Base-by-base conservation (phyloP, 495 filamentous ascomycete species). In the Aspergillus ostianus region DNA sequence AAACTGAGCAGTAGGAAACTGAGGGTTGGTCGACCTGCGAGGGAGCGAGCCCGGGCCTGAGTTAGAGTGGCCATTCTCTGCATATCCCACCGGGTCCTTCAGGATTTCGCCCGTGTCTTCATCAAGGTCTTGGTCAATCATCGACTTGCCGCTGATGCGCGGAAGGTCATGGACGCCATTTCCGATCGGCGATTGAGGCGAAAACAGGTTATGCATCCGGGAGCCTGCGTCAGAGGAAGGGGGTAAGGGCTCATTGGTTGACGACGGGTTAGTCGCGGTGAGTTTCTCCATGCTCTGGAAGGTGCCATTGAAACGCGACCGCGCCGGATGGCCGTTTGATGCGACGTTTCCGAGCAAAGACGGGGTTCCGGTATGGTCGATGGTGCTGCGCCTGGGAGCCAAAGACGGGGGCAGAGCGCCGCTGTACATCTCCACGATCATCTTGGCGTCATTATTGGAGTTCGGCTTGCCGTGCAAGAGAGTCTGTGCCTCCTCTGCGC, bases 51-150 rank as follows among this genome's bases (percentile, higher is more conserved):
- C 58, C 32, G 76, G 70, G 23, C 71, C 74, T 0, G 80, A 70
- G 26, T 71, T 74, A 0, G 81, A 74, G 59, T 87, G 78, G 10
- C 88, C 90, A 65, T 87, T 93, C 58, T 91, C 87, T 4, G 89
- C 91, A 71, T 90, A 96, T 0, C 87, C 90, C 36, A 94, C 84
- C 2, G 91, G 88, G 68, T 96, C 89, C 56, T 92, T 91, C 10
- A 96, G 78, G 12, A 96, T 75, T 66, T 92, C 87, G 6, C 88
- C 88, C 0, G 91, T 93, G 67, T 96, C 92, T 63, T 96, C 92
- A 53, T 91, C 91, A 9, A 84, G 80, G 66, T 95, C 91, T 66
- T 92, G 86, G 65, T 90, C 91, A 64, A 97, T 96, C 55, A 95
- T 82, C 3, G 87, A 85, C 72, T 93, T 96, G 56, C 92, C 90